Conservation (phyloP, 169 alveolate species). For the Plasmodium gonderi region DNA sequence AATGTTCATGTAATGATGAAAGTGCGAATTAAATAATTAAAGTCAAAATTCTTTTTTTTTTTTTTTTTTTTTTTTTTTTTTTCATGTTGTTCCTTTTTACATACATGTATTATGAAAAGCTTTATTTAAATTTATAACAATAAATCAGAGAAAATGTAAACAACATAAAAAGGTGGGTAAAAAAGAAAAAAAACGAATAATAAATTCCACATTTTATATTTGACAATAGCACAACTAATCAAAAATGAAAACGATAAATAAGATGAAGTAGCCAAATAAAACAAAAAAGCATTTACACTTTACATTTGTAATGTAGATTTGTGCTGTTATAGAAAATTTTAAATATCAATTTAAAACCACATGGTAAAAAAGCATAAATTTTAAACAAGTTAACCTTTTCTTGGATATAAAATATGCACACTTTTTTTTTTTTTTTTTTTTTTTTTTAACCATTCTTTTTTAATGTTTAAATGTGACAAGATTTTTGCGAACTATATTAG, state of each 20-base stretch:
- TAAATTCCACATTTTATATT: not conserved
- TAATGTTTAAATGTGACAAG: not conserved
- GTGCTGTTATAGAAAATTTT: conserved; percentile 43
- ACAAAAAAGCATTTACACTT: conserved; percentile 13
- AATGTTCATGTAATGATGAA: not conserved
- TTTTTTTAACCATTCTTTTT: not conserved
- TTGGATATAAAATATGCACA: conserved; percentile 15
- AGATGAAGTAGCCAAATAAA: not conserved
- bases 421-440: conserved; percentile 1
- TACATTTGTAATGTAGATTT: conserved; percentile 14
- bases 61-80: not conserved
- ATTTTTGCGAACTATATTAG: not conserved
- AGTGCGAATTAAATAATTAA: conserved; percentile 13
- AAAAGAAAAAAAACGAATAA: not conserved
- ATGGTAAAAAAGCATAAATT: not conserved
- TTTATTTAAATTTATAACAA: conserved; percentile 4
- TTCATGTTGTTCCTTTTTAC: not conserved
- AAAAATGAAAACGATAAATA: not conserved
- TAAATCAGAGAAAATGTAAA: conserved; percentile 4
- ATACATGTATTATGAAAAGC: not conserved
- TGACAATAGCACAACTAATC: not conserved
- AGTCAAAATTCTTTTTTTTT: conserved; percentile 12
- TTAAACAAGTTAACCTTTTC: not conserved
- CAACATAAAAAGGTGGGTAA: not conserved
- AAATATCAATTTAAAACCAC: conserved; percentile 13